A percentile compares a stretch with the other conserved stretches of the same genome.
phyloP scores from a whole-genome alignment of 129 eudicot genomes.

The Chrysanthemum seticuspe region DNA sequence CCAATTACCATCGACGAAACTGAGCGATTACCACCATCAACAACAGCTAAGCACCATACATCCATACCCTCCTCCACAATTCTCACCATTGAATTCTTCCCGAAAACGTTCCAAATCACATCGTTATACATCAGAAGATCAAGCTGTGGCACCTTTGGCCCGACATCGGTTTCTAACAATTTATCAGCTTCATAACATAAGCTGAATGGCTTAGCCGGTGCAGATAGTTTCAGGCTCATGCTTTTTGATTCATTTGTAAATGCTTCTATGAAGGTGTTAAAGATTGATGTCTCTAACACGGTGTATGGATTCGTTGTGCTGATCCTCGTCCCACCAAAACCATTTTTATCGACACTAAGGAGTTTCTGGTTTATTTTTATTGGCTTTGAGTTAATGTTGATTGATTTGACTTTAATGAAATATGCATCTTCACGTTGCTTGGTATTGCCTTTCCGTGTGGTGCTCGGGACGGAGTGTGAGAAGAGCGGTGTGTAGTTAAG shows the following conservation, averaged over 20 bases:
- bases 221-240: conserved; percentile 38
- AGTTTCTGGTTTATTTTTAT: conserved; percentile 15
- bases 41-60: conserved; percentile 66
- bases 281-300: conserved; percentile 33
- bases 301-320: conserved; percentile 55
- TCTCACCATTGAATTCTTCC: conserved; percentile 69
- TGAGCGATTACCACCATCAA: conserved; percentile 42
- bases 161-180: conserved; percentile 33
- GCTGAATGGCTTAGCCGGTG: conserved; percentile 46
- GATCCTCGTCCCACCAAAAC: conserved; percentile 43
- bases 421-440: conserved; percentile 36
- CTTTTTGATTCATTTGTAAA: conserved; percentile 48
- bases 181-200: conserved; percentile 45
- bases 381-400: conserved; percentile 46
- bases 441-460: background rate
- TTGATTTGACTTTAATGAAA: conserved; percentile 41
- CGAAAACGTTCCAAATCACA: conserved; percentile 48
- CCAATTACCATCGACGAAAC: conserved; percentile 49
- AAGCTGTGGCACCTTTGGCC: conserved; percentile 47
- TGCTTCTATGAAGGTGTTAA: conserved; percentile 24
- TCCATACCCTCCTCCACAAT: conserved; percentile 42
- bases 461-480: background rate
- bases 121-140: conserved; percentile 48
- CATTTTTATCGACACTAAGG: conserved; percentile 22
- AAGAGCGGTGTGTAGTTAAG: conserved; percentile 63